Percentiles rank a stretch among this genome's conserved stretches.
Conservation (phyloP, 495 filamentous ascomycete genomes). For the Cudoniella acicularis region DNA sequence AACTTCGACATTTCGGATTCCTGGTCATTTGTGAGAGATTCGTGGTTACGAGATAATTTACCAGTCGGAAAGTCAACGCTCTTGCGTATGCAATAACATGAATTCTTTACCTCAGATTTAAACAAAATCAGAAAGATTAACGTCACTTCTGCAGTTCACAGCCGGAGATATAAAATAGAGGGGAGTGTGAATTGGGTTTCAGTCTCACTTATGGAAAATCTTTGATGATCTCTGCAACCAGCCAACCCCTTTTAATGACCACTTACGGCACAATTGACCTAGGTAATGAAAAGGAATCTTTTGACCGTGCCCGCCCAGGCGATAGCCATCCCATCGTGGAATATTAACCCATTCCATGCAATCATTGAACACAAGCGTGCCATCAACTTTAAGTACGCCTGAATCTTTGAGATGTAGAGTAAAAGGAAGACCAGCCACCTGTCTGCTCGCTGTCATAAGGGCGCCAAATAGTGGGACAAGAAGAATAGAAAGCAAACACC, state of each 20-base stretch:
- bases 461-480: constrained; percentile 27
- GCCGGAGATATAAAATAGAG: not conserved
- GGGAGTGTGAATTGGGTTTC: constrained; percentile 15
- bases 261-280: constrained; percentile 21
- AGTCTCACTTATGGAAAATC: constrained; percentile 25
- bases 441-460: constrained; percentile 22
- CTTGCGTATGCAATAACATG: no score
- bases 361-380: constrained; percentile 29
- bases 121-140: no score
- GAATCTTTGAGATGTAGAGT: constrained; percentile 26
- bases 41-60: no score
- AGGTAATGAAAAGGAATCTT: constrained; percentile 27
- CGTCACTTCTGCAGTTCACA: no score
- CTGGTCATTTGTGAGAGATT: no score
- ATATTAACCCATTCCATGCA: constrained; percentile 28
- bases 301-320: constrained; percentile 22
- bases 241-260: constrained; percentile 28
- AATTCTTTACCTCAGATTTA: no score
- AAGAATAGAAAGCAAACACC: constrained; percentile 30
- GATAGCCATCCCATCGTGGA: constrained; percentile 18
- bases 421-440: constrained; percentile 29
- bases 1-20: no score
- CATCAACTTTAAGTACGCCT: constrained; percentile 27
- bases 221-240: constrained; percentile 24
- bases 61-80: no score